phyloP scores from a whole-genome alignment of 2,329 filamentous ascomycete genomes.

The Sporothrix inflata region DNA sequence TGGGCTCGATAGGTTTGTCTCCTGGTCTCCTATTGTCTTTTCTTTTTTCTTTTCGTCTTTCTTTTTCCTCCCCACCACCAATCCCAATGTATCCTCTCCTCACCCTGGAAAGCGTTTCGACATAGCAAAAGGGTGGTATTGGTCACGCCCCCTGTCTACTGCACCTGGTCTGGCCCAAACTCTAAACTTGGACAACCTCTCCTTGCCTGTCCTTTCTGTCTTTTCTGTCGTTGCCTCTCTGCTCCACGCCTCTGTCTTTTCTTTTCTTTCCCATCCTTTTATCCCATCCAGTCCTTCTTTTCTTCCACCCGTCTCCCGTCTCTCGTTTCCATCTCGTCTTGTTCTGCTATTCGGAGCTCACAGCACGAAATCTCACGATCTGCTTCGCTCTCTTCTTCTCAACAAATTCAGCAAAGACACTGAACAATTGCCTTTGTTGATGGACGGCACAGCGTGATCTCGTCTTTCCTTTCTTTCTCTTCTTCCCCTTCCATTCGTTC shows the following conservation, averaged over 20 bases:
- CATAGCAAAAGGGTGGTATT: constrained; percentile 10
- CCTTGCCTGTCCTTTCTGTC: constrained; percentile 1
- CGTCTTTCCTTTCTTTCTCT: constrained; percentile 13
- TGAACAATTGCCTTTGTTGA: constrained; percentile 7
- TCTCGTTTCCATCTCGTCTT: background rate
- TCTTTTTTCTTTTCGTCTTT: background rate
- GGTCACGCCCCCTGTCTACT: constrained; percentile 5
- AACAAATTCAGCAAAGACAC: constrained; percentile 1
- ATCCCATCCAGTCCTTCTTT: background rate
- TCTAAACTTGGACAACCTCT: constrained; percentile 8
- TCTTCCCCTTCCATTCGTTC: constrained; percentile 29
- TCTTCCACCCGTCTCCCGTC: background rate
- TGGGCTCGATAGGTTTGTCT: background rate
- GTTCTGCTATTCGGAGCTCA: background rate
- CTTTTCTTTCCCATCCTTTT: background rate
- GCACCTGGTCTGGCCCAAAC: constrained; percentile 13
- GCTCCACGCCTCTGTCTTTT: background rate
- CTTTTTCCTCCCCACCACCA: background rate
- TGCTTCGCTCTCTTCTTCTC: constrained; percentile 15
- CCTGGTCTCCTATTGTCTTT: background rate
- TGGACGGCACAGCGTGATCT: constrained; percentile 6
- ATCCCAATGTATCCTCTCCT: background rate
- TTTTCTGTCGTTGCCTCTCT: background rate
- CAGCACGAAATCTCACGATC: background rate
- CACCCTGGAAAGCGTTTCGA: constrained; percentile 16